Evolutionary conservation across 257 asterid genomes (phyloP).

Genomic region (Nicotiana attenuata): DNA sequence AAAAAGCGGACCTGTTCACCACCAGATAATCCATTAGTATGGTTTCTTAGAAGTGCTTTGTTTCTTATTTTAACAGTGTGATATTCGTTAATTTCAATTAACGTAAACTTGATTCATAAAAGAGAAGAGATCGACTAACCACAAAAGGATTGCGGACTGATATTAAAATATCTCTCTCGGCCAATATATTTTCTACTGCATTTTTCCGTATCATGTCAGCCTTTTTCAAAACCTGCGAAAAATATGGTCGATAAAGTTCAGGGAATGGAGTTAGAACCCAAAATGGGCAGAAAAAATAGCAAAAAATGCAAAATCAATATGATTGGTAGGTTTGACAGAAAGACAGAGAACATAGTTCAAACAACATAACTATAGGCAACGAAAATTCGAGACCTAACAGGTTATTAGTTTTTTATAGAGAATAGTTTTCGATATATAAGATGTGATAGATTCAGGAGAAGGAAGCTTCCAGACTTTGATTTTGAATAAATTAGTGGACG

Average conservation of each 20-base stretch:
- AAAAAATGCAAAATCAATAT: neutral
- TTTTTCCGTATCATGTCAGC: constrained; percentile 96
- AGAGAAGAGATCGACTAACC: constrained; percentile 47
- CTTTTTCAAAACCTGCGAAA: constrained; percentile 79
- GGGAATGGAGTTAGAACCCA: neutral
- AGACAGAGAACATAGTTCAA: neutral
- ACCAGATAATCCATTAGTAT: constrained; percentile 47
- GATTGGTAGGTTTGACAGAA: neutral
- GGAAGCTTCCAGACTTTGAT: neutral
- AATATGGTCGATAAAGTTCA: constrained; percentile 1
- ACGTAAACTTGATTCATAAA: neutral
- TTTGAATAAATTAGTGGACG: neutral
- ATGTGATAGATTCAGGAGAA: neutral
- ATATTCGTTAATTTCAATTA: neutral
- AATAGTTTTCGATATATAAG: neutral
- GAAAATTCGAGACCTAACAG: neutral
- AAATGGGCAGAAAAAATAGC: neutral
- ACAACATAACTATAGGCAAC: neutral
- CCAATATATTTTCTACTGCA: constrained; percentile 93
- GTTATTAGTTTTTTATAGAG: neutral
- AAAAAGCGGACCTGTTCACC: constrained; percentile 97
- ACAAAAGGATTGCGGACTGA: constrained; percentile 99
- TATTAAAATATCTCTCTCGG: constrained; percentile 94
- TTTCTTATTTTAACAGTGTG: neutral
- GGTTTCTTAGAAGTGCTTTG: constrained; percentile 19